These are phyloP conservation scores for Przewalskia tangutica DNA, from an alignment of 257 asterid genomes.

Conservation along the genomic window DNA sequence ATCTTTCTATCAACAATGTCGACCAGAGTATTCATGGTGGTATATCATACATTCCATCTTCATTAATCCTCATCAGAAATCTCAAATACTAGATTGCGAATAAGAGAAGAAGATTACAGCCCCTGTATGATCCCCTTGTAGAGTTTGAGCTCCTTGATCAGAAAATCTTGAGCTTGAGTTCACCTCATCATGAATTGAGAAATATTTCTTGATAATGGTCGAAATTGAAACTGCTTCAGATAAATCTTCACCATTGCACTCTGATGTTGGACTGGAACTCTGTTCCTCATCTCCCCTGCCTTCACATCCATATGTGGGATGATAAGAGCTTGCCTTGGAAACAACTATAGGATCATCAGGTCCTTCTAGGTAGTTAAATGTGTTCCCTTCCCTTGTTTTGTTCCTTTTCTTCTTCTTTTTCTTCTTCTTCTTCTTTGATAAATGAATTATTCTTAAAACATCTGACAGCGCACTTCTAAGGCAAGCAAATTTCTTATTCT, in stretches of 20 bases:
- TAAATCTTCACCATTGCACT: slow-evolving; percentile 22
- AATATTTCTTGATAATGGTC: slow-evolving; percentile 50
- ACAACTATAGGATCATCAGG: background rate
- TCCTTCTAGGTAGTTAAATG: background rate
- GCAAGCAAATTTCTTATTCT: background rate
- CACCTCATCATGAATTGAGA: slow-evolving; percentile 42
- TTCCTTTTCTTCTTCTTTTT: slow-evolving; percentile 10
- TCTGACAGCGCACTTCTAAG: background rate
- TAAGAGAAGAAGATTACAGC: background rate
- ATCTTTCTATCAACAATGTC: background rate
- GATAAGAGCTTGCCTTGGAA: slow-evolving; percentile 1
- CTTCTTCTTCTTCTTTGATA: background rate
- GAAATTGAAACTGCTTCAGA: slow-evolving; percentile 47
- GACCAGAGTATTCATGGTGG: background rate
- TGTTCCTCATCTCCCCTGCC: background rate
- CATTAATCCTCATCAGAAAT: slow-evolving; percentile 25
- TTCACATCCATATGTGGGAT: background rate
- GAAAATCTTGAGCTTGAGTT: slow-evolving; percentile 21
- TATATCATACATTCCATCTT: background rate
- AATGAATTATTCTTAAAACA: background rate
- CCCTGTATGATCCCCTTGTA: slow-evolving; percentile 3
- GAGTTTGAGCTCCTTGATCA: background rate
- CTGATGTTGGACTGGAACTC: slow-evolving; percentile 4
- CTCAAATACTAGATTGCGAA: slow-evolving; percentile 26
- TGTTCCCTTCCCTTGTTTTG: slow-evolving; percentile 2